Evolutionary conservation across 257 asterid species (phyloP).

Genomic region (Penstemon newberryi): DNA sequence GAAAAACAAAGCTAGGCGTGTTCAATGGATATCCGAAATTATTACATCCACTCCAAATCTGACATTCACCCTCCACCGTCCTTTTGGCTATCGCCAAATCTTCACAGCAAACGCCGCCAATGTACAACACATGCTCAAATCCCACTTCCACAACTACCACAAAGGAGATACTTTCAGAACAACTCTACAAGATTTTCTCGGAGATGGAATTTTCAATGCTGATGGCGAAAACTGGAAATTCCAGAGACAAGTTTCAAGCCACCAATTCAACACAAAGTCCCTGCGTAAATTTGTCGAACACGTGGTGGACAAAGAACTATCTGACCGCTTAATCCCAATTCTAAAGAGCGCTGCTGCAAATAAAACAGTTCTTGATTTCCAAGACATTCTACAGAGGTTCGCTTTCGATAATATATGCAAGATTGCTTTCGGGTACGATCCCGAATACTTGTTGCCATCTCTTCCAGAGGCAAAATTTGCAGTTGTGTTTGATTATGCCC

Average conservation of each 20-base stretch:
- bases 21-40: constrained; percentile 42
- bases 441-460: constrained; percentile 34
- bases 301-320: constrained; percentile 40
- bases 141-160: constrained; percentile 34
- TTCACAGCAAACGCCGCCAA: constrained; percentile 43
- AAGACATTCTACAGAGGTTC: constrained; percentile 46
- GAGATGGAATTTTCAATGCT: constrained; percentile 45
- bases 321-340: constrained; percentile 38
- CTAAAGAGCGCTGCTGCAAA: constrained; percentile 23
- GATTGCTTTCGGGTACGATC: constrained; percentile 53
- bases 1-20: constrained; percentile 30
- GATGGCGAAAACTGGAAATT: constrained; percentile 50
- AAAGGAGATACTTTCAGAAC: constrained; percentile 29
- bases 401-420: constrained; percentile 54
- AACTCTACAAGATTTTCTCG: constrained; percentile 37
- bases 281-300: constrained; percentile 44
- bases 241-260: constrained; percentile 49
- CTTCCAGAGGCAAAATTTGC: constrained; percentile 43
- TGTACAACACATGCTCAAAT: constrained; percentile 53
- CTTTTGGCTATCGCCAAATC: constrained; percentile 34
- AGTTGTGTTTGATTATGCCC: constrained; percentile 38
- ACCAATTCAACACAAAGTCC: constrained; percentile 44
- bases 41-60: constrained; percentile 30
- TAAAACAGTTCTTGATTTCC: constrained; percentile 39
- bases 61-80: constrained; percentile 44